A percentile compares a stretch with the other conserved stretches of the same genome.
These are phyloP conservation scores for Aspergillus panamensis DNA, from an alignment of 495 filamentous ascomycete species.

Conservation along the genomic window DNA sequence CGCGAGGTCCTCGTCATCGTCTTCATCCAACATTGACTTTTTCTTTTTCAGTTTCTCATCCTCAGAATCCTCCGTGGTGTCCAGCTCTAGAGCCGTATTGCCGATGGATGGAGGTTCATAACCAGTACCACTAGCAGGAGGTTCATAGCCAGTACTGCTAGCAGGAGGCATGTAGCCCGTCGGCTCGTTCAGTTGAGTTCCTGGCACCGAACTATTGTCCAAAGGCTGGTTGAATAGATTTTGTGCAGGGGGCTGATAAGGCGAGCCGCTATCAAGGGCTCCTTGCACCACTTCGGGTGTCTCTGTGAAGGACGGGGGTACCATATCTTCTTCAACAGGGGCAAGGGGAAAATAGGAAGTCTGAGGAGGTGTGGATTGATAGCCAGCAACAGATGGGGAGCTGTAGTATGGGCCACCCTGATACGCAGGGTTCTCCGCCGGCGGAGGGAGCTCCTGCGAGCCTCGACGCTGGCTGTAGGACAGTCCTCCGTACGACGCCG, in stretches of 20 bases:
- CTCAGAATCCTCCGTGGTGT: conserved; percentile 34
- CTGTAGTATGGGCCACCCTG: conserved; percentile 31
- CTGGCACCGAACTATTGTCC: neutral
- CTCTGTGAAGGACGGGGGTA: conserved; percentile 29
- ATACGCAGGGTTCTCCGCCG: conserved; percentile 35
- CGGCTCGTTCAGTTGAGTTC: conserved; percentile 6
- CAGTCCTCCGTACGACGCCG: conserved; percentile 31
- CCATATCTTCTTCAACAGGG: conserved; percentile 42
- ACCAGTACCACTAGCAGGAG: no score
- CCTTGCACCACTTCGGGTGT: conserved; percentile 20
- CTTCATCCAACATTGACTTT: conserved; percentile 77
- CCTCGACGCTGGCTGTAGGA: conserved; percentile 36
- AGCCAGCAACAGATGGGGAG: conserved; percentile 36
- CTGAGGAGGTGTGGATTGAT: conserved; percentile 49
- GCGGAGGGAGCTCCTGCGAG: conserved; percentile 40
- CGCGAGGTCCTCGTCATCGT: conserved; percentile 48
- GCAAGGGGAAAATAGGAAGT: conserved; percentile 47
- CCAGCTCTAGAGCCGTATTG: conserved; percentile 25
- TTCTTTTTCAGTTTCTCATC: conserved; percentile 66
- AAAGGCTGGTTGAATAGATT: conserved; percentile 22
- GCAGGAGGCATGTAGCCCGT: conserved; percentile 30
- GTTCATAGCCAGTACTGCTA: conserved; percentile 31
- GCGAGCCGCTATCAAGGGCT: conserved; percentile 24
- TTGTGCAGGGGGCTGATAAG: conserved; percentile 24
- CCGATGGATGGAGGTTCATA: conserved; percentile 38